Evolutionary conservation across 257 asterid genomes (phyloP), one percentile per base, ranked within the genome.

Genomic region (Linderniella brevidens): DNA sequence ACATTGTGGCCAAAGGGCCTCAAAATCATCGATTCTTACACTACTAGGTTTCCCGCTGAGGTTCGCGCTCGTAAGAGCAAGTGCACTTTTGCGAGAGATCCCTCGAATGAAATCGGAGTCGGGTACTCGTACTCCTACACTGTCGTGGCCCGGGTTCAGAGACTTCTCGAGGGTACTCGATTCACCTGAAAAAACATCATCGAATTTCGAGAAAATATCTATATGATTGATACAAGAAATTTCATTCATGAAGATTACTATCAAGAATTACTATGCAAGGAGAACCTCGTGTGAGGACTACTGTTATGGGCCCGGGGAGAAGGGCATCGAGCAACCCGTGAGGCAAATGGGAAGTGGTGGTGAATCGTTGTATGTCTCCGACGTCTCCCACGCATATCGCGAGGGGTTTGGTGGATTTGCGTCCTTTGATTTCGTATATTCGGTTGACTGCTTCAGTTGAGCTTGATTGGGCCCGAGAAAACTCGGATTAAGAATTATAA

Each of bases 21-120:
- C 74, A 18, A 88, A 84, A 58, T 88, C 98, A 54, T 63, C 71
- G 53, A 85, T 70, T 59, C 77, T 70, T 41, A 88, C 85, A 55
- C 96, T 84, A 55, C 94, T 88, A 8, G 83, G 81, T 53, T 67
- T 77, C 43, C 94, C 85, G 4, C 85, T 85, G 50, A 84, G 80
- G 69, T 88, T 88, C 20, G 98, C 98, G 25, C 95, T 88, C 4
- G 94, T 88, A 48, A 88, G 93, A 42, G 93, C 95, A 56, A 88
- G 64, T 1, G 95, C 94, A 59, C 90, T 78, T 48, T 54, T 59
- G 48, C 74, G 82, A 46, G 87, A 73, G 58, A 84, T 64, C 37
- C 58, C 63, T 62, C 98, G 68, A 13, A 88, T 72, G 66, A 88
- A 82, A 59, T 71, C 53, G 60, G 53, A 58, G 68, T 79, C 87